These are phyloP conservation scores for Bipolaris zeicola DNA, from an alignment of 2,329 filamentous ascomycete genomes.

Conservation along the genomic window DNA sequence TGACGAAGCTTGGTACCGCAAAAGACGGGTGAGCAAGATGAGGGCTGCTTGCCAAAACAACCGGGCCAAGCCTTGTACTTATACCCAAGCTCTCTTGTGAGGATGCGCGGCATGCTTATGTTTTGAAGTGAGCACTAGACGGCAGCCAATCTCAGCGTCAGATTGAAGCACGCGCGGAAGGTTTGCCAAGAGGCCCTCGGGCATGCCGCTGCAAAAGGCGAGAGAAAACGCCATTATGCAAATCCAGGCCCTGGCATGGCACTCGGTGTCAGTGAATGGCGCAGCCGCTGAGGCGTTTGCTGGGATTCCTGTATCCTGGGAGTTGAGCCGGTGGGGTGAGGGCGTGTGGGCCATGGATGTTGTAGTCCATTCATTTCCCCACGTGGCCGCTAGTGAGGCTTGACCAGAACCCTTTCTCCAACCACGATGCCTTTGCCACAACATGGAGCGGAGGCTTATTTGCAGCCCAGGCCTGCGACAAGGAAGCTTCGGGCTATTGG, in stretches of 20 bases:
- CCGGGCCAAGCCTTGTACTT: slow-evolving; percentile 17
- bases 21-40: slow-evolving; percentile 4
- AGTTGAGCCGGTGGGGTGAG: slow-evolving; percentile 6
- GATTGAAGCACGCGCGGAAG: slow-evolving; percentile 1
- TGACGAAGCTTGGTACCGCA: slow-evolving; percentile 15
- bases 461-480: background rate
- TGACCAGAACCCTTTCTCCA: background rate
- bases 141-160: slow-evolving; percentile 3
- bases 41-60: slow-evolving; percentile 2
- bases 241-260: slow-evolving; percentile 19
- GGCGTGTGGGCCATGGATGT: background rate
- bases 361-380: background rate
- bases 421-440: background rate
- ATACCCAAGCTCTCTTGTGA: slow-evolving; percentile 8
- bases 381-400: background rate
- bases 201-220: slow-evolving; percentile 3
- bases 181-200: background rate
- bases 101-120: slow-evolving; percentile 1
- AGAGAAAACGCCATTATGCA: background rate
- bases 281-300: slow-evolving; percentile 3
- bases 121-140: background rate
- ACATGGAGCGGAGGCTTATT: background rate
- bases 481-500: background rate
- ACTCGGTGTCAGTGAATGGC: slow-evolving; percentile 8
- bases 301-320: background rate